A percentile compares a stretch with the other conserved stretches of the same genome.
Evolutionary conservation across 1,139 yeast species (phyloP).

Genomic region (Geotrichum phurueaensis): DNA sequence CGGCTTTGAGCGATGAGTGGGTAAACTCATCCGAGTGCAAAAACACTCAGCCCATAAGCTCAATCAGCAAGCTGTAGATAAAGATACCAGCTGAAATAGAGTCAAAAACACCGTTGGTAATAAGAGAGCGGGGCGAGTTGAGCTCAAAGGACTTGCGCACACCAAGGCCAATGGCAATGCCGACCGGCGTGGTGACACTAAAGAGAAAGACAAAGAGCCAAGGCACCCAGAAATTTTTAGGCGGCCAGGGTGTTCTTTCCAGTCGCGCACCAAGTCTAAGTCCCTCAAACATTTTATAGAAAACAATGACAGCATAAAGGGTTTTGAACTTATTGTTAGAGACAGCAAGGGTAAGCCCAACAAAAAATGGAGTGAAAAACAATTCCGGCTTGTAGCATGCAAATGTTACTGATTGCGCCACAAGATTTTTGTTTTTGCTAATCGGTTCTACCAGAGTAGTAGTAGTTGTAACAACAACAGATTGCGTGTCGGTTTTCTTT

Average conservation of each 20-base stretch:
- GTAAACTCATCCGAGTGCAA: slow-evolving; percentile 42
- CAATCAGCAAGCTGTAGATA: slow-evolving; percentile 85
- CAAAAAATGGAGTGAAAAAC: slow-evolving; percentile 75
- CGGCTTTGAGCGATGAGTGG: slow-evolving; percentile 32
- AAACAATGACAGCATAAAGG: slow-evolving; percentile 70
- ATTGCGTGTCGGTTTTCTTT: not conserved
- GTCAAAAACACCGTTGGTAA: slow-evolving; percentile 75
- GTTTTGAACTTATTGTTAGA: slow-evolving; percentile 71
- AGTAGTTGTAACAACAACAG: not conserved
- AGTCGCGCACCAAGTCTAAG: slow-evolving; percentile 84
- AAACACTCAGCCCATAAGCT: slow-evolving; percentile 84
- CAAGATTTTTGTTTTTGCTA: slow-evolving; percentile 17
- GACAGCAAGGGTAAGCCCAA: slow-evolving; percentile 69
- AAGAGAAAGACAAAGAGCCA: slow-evolving; percentile 56
- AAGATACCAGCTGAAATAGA: slow-evolving; percentile 80
- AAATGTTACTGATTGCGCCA: slow-evolving; percentile 42
- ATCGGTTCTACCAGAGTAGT: not conserved
- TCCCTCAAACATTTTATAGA: slow-evolving; percentile 93
- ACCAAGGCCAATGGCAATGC: slow-evolving; percentile 82
- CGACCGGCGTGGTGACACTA: slow-evolving; percentile 70
- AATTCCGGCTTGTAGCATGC: slow-evolving; percentile 71
- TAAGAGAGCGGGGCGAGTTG: slow-evolving; percentile 53
- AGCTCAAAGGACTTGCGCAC: slow-evolving; percentile 60
- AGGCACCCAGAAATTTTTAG: slow-evolving; percentile 44
- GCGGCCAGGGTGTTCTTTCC: slow-evolving; percentile 67